phyloP scores from a whole-genome alignment of 2,329 filamentous ascomycete genomes.

The Colletotrichum eleusines region DNA sequence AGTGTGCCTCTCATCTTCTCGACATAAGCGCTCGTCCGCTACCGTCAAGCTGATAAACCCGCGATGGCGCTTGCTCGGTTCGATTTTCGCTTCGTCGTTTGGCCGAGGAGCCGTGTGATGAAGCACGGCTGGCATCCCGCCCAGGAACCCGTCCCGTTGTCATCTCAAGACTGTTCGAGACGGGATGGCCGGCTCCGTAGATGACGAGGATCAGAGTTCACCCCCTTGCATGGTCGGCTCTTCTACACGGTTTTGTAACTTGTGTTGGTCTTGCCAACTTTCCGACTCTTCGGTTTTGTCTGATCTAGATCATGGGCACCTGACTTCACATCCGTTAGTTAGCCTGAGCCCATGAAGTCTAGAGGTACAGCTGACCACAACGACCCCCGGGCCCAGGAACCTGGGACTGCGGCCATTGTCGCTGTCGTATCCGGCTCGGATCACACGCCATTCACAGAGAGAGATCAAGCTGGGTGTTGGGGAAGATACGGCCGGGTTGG shows the following conservation, averaged over 20 bases:
- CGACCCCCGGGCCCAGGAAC: conserved; percentile 61
- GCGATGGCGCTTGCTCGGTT: conserved; percentile 57
- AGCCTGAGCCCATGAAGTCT: conserved; percentile 32
- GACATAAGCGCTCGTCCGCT: conserved; percentile 61
- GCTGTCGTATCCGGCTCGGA: not conserved
- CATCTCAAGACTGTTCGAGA: conserved; percentile 1
- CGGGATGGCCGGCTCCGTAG: not conserved
- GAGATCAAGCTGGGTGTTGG: conserved; percentile 60
- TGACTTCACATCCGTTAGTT: not conserved
- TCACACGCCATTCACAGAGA: conserved; percentile 62
- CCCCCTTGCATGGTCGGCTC: conserved; percentile 51
- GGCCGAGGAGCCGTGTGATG: conserved; percentile 51
- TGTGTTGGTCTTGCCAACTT: conserved; percentile 31
- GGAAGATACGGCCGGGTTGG: conserved; percentile 56
- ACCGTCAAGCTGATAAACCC: conserved; percentile 63
- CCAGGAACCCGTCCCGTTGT: conserved; percentile 59
- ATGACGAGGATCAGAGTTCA: not conserved
- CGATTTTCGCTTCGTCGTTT: conserved; percentile 49
- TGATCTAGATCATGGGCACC: conserved; percentile 5
- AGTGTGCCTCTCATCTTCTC: conserved; percentile 61
- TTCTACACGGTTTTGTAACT: conserved; percentile 60
- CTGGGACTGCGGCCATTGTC: conserved; percentile 48
- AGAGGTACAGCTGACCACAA: conserved; percentile 52
- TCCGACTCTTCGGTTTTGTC: no score
- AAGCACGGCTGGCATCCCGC: conserved; percentile 57